phyloP scores from a whole-genome alignment of 1,284 basidiomycete species.

The Baeospora myosura region DNA sequence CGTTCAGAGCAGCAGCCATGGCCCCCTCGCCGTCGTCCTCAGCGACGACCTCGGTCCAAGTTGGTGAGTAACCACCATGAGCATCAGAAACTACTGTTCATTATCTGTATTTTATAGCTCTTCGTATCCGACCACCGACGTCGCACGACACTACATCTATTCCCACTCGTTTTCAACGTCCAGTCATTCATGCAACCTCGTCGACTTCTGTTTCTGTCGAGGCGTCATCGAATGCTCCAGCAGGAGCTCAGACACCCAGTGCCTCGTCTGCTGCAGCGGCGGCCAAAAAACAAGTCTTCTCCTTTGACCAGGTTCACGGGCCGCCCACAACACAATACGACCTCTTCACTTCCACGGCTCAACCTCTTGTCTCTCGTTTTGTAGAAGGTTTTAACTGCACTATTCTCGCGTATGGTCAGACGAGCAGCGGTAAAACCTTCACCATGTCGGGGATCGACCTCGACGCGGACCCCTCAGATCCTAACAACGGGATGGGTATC shows the following conservation, averaged over 20 bases:
- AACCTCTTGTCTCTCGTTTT: conserved; percentile 85
- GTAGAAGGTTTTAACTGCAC: conserved; percentile 97
- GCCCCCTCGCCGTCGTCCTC: conserved; percentile 64
- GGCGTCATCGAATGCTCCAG: conserved; percentile 39
- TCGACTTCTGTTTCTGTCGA: conserved; percentile 73
- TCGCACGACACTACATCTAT: conserved; percentile 77
- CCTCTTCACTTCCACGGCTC: conserved; percentile 79
- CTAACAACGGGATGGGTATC: conserved; percentile 81
- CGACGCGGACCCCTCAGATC: conserved; percentile 72
- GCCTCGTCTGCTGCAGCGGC: conserved; percentile 46
- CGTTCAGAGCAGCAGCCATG: too few relatives aligned
- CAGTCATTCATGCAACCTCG: conserved; percentile 73
- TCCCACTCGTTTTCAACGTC: conserved; percentile 88
- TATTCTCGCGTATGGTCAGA: conserved; percentile 96
- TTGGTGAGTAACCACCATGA: conserved; percentile 47
- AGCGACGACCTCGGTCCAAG: conserved; percentile 79
- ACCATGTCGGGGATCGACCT: conserved; percentile 92
- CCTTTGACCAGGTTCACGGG: conserved; percentile 90
- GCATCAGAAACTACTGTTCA: background rate
- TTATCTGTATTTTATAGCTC: conserved; percentile 43
- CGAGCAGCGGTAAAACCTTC: conserved; percentile 93
- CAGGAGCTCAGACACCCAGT: conserved; percentile 35
- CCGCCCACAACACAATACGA: conserved; percentile 79
- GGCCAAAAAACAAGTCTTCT: conserved; percentile 80
- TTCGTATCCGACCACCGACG: conserved; percentile 88